phyloP scores from a whole-genome alignment of 108 stramenopile genomes.

The Mayamaea pseudoterrestris region DNA sequence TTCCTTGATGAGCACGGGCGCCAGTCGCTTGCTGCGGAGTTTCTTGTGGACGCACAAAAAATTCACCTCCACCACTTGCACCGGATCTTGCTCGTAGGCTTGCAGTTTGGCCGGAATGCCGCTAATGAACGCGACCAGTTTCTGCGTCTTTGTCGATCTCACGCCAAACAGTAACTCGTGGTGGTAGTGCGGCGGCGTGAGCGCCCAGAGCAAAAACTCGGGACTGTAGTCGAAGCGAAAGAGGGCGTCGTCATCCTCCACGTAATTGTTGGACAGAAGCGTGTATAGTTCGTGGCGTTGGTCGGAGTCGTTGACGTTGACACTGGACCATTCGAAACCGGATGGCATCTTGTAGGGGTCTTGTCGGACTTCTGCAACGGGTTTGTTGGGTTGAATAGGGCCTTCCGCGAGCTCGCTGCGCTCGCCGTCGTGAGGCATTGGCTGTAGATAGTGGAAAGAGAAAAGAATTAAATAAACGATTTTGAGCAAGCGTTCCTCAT shows the following conservation, averaged over 20 bases:
- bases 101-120: constrained; percentile 81
- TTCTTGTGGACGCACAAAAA: constrained; percentile 99
- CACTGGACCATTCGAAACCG: constrained; percentile 88
- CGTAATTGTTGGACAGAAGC: constrained; percentile 94
- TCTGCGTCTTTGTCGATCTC: constrained; percentile 51
- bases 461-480: not conserved
- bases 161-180: constrained; percentile 86
- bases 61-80: constrained; percentile 90
- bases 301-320: constrained; percentile 64
- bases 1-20: constrained; percentile 98
- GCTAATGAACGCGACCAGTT: constrained; percentile 93
- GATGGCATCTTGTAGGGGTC: constrained; percentile 94
- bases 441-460: constrained; percentile 10
- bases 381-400: constrained; percentile 79
- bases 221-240: constrained; percentile 96
- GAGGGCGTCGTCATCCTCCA: constrained; percentile 96
- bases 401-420: constrained; percentile 37
- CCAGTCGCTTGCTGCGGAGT: constrained; percentile 90
- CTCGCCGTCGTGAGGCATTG: constrained; percentile 23
- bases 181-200: constrained; percentile 88
- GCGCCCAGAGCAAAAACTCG: constrained; percentile 88
- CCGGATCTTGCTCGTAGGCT: constrained; percentile 38
- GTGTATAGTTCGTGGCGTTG: constrained; percentile 84
- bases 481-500: not conserved
- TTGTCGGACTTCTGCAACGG: constrained; percentile 55